A percentile compares a stretch with the other conserved stretches of the same genome.
Conservation (phyloP, 1,284 basidiomycete species). For the Sanghuangporus sanghuang region DNA sequence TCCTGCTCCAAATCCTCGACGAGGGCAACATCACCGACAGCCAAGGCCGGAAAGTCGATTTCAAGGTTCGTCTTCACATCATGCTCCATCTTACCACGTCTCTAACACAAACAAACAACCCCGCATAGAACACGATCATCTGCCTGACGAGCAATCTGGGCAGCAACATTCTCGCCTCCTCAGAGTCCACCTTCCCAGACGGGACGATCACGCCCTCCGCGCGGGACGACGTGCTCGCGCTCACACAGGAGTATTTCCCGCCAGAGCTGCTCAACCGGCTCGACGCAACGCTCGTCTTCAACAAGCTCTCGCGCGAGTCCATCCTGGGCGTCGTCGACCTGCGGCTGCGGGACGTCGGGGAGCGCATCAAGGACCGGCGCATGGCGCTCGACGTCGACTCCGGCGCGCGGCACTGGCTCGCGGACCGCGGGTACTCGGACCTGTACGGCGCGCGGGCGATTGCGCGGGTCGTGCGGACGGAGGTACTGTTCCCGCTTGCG, state of each 20-base stretch:
- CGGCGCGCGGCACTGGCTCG: conserved; percentile 68
- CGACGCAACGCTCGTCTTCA: conserved; percentile 86
- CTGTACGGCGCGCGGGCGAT: conserved; percentile 86
- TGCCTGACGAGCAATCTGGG: conserved; percentile 58
- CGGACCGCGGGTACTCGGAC: conserved; percentile 77
- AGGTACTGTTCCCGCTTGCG: conserved; percentile 76
- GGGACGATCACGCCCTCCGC: conserved; percentile 67
- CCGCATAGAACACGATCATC: conserved; percentile 73
- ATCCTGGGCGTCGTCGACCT: conserved; percentile 78
- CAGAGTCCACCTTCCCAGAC: conserved; percentile 55
- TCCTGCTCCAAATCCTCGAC: conserved; percentile 88
- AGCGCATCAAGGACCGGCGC: conserved; percentile 55
- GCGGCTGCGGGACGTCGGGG: conserved; percentile 70
- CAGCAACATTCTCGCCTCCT: conserved; percentile 72
- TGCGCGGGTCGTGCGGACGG: conserved; percentile 71
- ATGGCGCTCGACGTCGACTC: conserved; percentile 73
- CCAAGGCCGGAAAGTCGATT: conserved; percentile 73
- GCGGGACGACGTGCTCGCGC: conserved; percentile 65
- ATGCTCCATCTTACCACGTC: conserved; percentile 2
- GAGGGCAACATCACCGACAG: conserved; percentile 89
- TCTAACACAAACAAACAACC: neutral
- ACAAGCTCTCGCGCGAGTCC: conserved; percentile 72
- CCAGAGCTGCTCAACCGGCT: conserved; percentile 90
- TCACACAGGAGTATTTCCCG: conserved; percentile 77
- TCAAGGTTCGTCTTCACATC: conserved; percentile 48